These are phyloP conservation scores for Silene vulgaris DNA, from an alignment of 179 eudicot species.

Conservation along the genomic window DNA sequence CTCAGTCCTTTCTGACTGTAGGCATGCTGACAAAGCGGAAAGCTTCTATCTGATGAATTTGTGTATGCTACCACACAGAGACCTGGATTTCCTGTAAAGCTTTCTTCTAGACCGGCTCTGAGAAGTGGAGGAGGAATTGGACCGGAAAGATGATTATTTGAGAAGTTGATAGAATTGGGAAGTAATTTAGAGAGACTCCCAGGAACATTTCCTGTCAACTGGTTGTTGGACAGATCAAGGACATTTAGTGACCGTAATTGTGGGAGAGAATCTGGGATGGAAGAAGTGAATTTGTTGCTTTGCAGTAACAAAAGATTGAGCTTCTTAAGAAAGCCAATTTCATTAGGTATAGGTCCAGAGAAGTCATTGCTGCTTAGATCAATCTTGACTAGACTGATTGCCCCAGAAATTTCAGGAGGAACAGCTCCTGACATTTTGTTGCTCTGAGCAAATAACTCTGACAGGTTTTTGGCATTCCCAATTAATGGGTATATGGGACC, in stretches of 20 bases:
- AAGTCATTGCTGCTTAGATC: constrained; percentile 69
- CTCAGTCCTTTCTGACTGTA: constrained; percentile 36
- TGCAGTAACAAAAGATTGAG: constrained; percentile 55
- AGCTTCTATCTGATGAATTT: constrained; percentile 43
- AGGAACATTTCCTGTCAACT: constrained; percentile 59
- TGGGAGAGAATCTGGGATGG: constrained; percentile 66
- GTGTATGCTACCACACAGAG: constrained; percentile 50
- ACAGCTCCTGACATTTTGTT: constrained; percentile 62
- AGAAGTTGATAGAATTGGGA: constrained; percentile 76
- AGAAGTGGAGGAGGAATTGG: constrained; percentile 64
- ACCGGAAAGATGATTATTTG: constrained; percentile 69
- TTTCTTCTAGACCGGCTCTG: constrained; percentile 55
- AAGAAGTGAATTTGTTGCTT: constrained; percentile 59
- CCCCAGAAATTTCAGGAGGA: constrained; percentile 61
- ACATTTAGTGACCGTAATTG: constrained; percentile 50
- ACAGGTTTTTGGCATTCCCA: constrained; percentile 62
- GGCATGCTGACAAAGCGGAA: constrained; percentile 46
- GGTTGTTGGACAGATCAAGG: constrained; percentile 71
- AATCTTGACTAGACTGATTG: constrained; percentile 60
- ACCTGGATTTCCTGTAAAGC: constrained; percentile 64
- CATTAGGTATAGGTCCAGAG: constrained; percentile 65
- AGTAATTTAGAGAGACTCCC: constrained; percentile 47
- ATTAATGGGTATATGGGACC: constrained; percentile 52
- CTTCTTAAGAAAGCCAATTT: constrained; percentile 58
- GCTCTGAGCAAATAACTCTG: constrained; percentile 64